Base-by-base conservation (phyloP, 805 yeast species). In the Citeromyces nyonsensis region DNA sequence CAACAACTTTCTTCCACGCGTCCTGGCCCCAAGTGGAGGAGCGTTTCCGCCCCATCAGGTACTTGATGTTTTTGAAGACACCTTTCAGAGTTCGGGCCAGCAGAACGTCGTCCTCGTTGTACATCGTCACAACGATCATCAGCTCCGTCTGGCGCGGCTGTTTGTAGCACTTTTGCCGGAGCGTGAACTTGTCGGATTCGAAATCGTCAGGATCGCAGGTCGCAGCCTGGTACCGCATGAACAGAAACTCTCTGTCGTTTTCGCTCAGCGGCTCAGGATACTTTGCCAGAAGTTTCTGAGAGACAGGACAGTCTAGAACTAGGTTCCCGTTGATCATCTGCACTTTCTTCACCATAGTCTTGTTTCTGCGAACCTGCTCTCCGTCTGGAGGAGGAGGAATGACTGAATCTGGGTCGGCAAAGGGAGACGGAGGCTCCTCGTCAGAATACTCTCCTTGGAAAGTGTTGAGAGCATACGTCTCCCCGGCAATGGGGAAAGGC, bases 1-100 rank as follows among this genome's bases (percentile, higher is more conserved):
- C 91, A 8, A 84, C 95, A 24, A 88, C 73, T 47, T 84, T 88
- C 44, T 86, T 84, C 97, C 97, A 88, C 1, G 94, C 73, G 36
- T 83, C 94, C 29, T 73, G 73, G n/a, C 97, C 97, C 98, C 98
- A 88, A 1, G 73, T 66, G 10, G 70, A 66, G 1, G 81, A 71
- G 13, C 61, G 51, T 38, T 73, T 66, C 24, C 75, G 62, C 38
- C 80, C 66, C 33, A 73, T 66, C 46, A 91, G 62, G 50, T 85
- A 76, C 39, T 72, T 65, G 40, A 88, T 78, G 51, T 91, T 88
- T 36, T 82, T 81, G 59, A 88, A 83, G 9, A 84, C 82, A 42
- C 96, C 96, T 48, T 82, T 81, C 41, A 88, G 61, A 4, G 96
- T 86, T 44, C 88, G 61, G 3, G 86, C 95, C 33, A 86, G 56